phyloP scores from a whole-genome alignment of 2,329 filamentous ascomycete species.

The Stagonosporopsis tanaceti region DNA sequence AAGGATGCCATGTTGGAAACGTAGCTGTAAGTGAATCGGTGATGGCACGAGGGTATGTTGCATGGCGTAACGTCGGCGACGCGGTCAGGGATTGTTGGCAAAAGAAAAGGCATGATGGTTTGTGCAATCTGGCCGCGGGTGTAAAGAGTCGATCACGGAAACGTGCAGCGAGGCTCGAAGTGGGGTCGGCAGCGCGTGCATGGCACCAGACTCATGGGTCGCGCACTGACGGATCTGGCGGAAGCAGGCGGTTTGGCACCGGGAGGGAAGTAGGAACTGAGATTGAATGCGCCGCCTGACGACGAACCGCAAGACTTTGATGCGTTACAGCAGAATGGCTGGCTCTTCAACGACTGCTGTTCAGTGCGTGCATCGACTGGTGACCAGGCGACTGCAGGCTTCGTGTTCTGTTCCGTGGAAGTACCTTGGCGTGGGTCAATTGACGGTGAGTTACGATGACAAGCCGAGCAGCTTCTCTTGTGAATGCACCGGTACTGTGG shows the following conservation, averaged over 20 bases:
- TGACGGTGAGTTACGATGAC: constrained; percentile 13
- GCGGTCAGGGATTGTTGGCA: not conserved
- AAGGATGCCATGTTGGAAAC: constrained; percentile 19
- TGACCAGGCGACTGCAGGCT: not conserved
- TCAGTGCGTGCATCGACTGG: not conserved
- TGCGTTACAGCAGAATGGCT: not conserved
- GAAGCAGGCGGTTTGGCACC: constrained; percentile 31
- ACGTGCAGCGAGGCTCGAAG: constrained; percentile 37
- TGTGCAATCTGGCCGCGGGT: constrained; percentile 19
- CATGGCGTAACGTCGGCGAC: not conserved
- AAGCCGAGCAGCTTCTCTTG: constrained; percentile 12
- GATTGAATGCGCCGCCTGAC: constrained; percentile 11
- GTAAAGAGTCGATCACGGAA: constrained; percentile 28
- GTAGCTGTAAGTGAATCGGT: not conserved
- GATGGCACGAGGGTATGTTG: not conserved
- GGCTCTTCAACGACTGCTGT: not conserved
- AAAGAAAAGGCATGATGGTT: constrained; percentile 8
- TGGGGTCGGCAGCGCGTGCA: constrained; percentile 40
- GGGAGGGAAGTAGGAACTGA: constrained; percentile 16
- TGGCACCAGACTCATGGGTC: constrained; percentile 31
- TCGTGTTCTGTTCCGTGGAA: constrained; percentile 4
- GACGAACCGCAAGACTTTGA: not conserved
- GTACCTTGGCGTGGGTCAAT: constrained; percentile 5
- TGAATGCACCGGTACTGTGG: constrained; percentile 7
- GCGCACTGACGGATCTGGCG: constrained; percentile 49